Conservation (phyloP, 139 green algal species). For the Chlamydomonas eustigma region DNA sequence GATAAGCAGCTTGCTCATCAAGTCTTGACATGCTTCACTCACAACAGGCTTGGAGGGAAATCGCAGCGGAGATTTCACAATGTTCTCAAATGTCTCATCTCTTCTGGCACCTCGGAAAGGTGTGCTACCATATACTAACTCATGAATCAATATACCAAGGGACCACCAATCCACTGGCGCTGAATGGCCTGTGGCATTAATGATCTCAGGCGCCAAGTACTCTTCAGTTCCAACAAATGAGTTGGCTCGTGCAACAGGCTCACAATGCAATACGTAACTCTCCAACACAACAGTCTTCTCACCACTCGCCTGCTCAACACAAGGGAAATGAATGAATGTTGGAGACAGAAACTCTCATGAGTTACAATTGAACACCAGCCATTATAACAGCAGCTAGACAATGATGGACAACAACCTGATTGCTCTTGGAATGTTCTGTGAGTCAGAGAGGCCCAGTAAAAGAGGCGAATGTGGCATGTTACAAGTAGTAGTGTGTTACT, state of each 20-base stretch:
- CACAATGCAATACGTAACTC: constrained; percentile 59
- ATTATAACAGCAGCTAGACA: no score
- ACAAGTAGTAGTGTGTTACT: no score
- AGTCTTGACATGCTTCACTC: constrained; percentile 45
- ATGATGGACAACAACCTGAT: no score
- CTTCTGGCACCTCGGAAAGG: constrained; percentile 77
- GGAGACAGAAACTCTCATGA: no score
- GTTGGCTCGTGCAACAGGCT: constrained; percentile 87
- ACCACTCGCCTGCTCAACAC: no score
- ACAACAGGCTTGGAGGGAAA: constrained; percentile 71
- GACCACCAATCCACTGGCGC: constrained; percentile 81
- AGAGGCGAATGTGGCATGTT: no score
- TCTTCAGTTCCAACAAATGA: constrained; percentile 83
- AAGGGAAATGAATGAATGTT: no score
- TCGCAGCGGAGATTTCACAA: constrained; percentile 78
- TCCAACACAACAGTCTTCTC: constrained; percentile 19
- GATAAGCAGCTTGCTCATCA: constrained; percentile 78
- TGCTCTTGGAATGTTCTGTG: no score
- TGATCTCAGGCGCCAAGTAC: constrained; percentile 83
- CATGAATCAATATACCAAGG: constrained; percentile 93
- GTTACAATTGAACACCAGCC: no score
- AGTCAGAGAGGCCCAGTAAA: no score
- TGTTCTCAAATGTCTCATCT: constrained; percentile 93
- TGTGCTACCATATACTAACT: constrained; percentile 87
- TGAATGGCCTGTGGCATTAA: constrained; percentile 75